phyloP scores from a whole-genome alignment of 768 basidiomycete genomes.

The Calocybe indica region DNA sequence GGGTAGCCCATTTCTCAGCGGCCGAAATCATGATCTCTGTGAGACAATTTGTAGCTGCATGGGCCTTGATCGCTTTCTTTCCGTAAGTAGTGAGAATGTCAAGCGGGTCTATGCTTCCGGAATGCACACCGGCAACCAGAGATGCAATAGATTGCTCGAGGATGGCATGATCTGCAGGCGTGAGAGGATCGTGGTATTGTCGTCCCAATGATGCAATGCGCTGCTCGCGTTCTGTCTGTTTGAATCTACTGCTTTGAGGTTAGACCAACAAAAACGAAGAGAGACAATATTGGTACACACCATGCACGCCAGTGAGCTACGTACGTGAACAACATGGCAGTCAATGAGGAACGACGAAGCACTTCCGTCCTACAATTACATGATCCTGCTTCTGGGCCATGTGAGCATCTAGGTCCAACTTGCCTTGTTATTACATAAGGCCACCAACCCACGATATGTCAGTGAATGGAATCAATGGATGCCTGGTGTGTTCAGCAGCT shows the following conservation, averaged over 20 bases:
- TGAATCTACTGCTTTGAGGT: not conserved
- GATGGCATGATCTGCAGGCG: not conserved
- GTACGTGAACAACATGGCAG: not conserved
- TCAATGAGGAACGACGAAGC: no score
- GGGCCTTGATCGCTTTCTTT: slow-evolving; percentile 42
- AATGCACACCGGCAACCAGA: not conserved
- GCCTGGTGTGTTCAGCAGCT: no score
- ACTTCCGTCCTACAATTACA: no score
- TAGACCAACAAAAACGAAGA: no score
- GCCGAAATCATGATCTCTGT: slow-evolving; percentile 49
- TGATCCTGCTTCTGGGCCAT: no score
- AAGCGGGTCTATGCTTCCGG: not conserved
- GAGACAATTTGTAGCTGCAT: slow-evolving; percentile 52
- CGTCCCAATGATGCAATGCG: not conserved
- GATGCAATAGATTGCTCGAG: not conserved
- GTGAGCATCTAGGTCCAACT: no score
- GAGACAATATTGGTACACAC: not conserved
- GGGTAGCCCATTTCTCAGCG: slow-evolving; percentile 27
- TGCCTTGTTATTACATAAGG: no score
- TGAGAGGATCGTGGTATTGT: not conserved
- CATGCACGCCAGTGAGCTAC: not conserved
- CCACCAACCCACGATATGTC: no score
- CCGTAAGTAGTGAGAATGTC: slow-evolving; percentile 39
- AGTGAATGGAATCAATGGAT: no score
- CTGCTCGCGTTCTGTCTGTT: not conserved